phyloP scores from a whole-genome alignment of 2,329 filamentous ascomycete genomes.

The Aspergillus arachidicola region DNA sequence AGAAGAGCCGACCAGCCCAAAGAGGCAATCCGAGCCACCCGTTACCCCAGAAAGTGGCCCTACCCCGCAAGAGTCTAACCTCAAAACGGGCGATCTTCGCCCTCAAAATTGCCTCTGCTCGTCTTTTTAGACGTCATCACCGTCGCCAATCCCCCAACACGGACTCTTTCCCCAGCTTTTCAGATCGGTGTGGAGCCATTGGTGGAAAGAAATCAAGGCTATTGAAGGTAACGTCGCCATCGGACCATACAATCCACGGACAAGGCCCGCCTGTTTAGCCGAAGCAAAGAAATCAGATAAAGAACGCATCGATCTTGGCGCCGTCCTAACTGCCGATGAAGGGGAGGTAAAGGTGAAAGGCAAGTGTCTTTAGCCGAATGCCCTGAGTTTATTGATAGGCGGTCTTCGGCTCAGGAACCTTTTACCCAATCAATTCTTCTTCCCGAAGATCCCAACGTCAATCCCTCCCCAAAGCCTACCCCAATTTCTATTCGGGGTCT shows the following conservation, averaged over 20 bases:
- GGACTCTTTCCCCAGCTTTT: not conserved
- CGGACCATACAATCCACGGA: not conserved
- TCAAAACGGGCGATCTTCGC: constrained; percentile 1
- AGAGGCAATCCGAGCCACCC: constrained; percentile 16
- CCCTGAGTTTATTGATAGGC: not conserved
- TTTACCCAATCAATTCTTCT: not conserved
- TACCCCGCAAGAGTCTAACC: constrained; percentile 10
- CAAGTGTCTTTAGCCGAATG: not conserved
- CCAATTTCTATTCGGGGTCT: not conserved
- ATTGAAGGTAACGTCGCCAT: not conserved
- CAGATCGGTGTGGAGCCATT: not conserved
- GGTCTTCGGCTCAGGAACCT: not conserved
- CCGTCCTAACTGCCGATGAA: not conserved
- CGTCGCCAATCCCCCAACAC: not conserved
- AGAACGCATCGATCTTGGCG: not conserved
- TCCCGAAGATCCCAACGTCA: not conserved
- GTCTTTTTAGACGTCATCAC: not conserved
- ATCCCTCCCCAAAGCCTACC: not conserved
- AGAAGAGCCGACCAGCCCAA: not conserved
- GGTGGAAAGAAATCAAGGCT: not conserved
- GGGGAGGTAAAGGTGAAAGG: not conserved
- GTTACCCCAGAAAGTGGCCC: constrained; percentile 9
- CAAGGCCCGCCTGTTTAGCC: not conserved
- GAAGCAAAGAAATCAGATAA: not conserved
- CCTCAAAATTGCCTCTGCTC: not conserved